A percentile compares a stretch with the other conserved stretches of the same genome.
Evolutionary conservation across 2,329 filamentous ascomycete species (phyloP).

Genomic region (Stachybotrys elegans): DNA sequence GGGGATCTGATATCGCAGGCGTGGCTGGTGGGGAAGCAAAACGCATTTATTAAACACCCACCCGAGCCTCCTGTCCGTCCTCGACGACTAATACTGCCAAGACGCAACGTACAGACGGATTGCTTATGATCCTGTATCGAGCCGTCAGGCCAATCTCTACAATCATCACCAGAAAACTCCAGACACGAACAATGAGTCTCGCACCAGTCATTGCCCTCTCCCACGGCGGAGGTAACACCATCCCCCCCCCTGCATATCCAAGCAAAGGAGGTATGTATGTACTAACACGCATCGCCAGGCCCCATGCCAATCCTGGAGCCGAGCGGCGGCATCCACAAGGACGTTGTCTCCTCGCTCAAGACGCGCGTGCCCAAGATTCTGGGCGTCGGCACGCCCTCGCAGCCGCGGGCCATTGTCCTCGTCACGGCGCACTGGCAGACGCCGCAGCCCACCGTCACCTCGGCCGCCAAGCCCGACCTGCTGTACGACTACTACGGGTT

Average conservation of each 20-base stretch:
- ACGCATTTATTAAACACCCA: too few species aligned
- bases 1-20: too few species aligned
- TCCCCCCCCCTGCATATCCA: neutral
- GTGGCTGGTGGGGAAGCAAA: too few species aligned
- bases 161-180: too few species aligned
- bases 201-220: conserved; percentile 42
- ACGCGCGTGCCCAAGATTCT: conserved; percentile 51
- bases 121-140: too few species aligned
- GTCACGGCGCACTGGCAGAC: conserved; percentile 56
- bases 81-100: too few species aligned
- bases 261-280: neutral
- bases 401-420: conserved; percentile 47
- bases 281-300: conserved; percentile 24
- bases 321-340: conserved; percentile 47
- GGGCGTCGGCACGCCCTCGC: conserved; percentile 43
- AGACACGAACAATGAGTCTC: too few species aligned
- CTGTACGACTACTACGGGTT: conserved; percentile 58
- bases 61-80: too few species aligned
- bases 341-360: conserved; percentile 46
- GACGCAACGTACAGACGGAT: too few species aligned
- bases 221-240: conserved; percentile 39
- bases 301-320: conserved; percentile 55
- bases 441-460: conserved; percentile 44
- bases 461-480: conserved; percentile 38
- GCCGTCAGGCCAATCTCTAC: too few species aligned